A percentile compares a stretch with the other conserved stretches of the same genome.
These are phyloP conservation scores for Gossypium schwendimanii DNA, from an alignment of 441 rosid genomes.

Conservation along the genomic window DNA sequence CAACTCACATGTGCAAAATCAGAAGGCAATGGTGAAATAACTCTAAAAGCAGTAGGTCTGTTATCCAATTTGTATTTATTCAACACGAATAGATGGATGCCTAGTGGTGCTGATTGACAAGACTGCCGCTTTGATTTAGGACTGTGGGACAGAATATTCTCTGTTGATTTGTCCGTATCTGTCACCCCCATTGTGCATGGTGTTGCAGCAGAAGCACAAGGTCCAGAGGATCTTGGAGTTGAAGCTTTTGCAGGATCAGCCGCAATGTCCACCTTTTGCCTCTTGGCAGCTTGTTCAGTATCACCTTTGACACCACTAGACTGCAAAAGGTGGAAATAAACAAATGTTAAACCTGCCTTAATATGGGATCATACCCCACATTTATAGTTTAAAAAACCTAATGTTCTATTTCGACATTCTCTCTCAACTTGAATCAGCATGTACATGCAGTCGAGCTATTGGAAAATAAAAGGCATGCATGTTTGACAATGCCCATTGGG, in stretches of 20 bases:
- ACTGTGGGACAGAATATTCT: slow-evolving; percentile 29
- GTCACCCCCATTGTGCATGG: slow-evolving; percentile 28
- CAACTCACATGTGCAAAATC: slow-evolving; percentile 68
- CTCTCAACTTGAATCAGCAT: neutral
- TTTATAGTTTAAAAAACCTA: neutral
- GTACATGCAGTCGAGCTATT: neutral
- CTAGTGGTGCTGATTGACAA: slow-evolving; percentile 28
- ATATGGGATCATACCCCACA: neutral
- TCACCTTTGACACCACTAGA: slow-evolving; percentile 65
- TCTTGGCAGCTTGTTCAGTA: slow-evolving; percentile 61
- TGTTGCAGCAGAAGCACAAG: slow-evolving; percentile 30
- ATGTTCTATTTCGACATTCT: neutral
- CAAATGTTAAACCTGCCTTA: neutral
- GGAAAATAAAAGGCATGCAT: neutral
- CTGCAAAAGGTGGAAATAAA: slow-evolving; percentile 39
- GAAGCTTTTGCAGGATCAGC: slow-evolving; percentile 33
- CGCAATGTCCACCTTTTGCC: slow-evolving; percentile 38
- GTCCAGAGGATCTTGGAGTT: slow-evolving; percentile 33
- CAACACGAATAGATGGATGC: slow-evolving; percentile 27
- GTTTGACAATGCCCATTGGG: neutral
- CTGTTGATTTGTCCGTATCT: slow-evolving; percentile 39
- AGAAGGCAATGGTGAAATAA: slow-evolving; percentile 67
- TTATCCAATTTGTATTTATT: slow-evolving; percentile 84
- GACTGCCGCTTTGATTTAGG: slow-evolving; percentile 40
- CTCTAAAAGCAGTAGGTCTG: slow-evolving; percentile 68